A percentile compares a stretch with the other conserved stretches of the same genome.
Evolutionary conservation across 176 grass and related monocot genomes (phyloP).

Genomic region (Elaeis guineensis): DNA sequence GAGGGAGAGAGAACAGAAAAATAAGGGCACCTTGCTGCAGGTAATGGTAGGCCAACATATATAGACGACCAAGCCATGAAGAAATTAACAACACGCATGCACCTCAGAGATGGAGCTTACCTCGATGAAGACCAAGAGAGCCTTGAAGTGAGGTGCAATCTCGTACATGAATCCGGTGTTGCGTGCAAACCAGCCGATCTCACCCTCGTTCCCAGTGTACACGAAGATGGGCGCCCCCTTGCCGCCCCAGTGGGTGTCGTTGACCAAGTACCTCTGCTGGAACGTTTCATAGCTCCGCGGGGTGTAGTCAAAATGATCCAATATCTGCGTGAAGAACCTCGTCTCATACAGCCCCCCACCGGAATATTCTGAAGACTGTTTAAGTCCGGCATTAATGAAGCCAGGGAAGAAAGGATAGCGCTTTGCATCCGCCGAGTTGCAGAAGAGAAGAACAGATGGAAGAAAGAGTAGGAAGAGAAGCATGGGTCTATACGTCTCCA

Average conservation of each 20-base stretch:
- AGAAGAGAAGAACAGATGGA: neutral
- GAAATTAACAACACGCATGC: too few species aligned
- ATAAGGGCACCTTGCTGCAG: too few species aligned
- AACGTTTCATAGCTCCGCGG: slow-evolving; percentile 32
- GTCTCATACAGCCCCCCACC: slow-evolving; percentile 29
- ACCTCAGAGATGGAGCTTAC: neutral
- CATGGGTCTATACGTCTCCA: neutral
- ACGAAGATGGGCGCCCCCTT: slow-evolving; percentile 36
- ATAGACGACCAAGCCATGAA: too few species aligned
- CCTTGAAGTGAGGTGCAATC: slow-evolving; percentile 29
- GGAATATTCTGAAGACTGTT: neutral
- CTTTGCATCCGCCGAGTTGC: neutral
- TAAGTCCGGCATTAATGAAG: neutral
- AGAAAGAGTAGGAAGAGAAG: neutral
- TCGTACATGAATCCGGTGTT: slow-evolving; percentile 64
- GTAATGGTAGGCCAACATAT: too few species aligned
- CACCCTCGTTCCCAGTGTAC: slow-evolving; percentile 44
- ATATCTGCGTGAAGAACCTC: slow-evolving; percentile 35
- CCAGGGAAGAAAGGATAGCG: slow-evolving; percentile 4
- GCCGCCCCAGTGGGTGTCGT: slow-evolving; percentile 43
- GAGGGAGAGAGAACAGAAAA: too few species aligned
- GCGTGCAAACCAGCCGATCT: slow-evolving; percentile 29
- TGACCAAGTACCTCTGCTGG: slow-evolving; percentile 55
- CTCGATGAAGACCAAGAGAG: slow-evolving; percentile 62
- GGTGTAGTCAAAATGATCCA: slow-evolving; percentile 57